Conservation (phyloP, 306 rosid genomes). For the Myrica gale region DNA sequence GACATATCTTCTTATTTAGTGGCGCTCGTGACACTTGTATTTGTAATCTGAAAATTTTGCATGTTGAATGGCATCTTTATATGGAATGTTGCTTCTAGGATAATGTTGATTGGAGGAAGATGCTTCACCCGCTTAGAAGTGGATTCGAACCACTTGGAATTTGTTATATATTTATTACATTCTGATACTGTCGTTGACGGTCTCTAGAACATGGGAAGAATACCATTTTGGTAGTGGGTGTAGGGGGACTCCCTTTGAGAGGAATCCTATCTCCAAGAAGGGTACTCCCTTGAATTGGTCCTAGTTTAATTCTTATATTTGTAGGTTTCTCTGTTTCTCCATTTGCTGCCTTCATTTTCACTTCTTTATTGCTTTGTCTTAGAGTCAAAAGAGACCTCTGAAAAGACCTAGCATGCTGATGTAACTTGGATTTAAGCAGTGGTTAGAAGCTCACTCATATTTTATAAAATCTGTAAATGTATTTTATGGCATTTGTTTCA, state of each 20-base stretch:
- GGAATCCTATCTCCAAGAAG: not conserved
- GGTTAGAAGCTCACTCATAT: not conserved
- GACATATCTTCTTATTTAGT: not conserved
- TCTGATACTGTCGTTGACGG: not conserved
- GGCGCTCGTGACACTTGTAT: not conserved
- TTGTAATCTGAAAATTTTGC: not conserved
- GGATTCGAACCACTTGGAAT: not conserved
- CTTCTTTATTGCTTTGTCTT: not conserved
- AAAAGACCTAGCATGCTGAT: not conserved
- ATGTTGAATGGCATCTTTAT: conserved; percentile 3
- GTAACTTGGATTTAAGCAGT: not conserved
- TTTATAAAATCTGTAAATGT: conserved; percentile 3
- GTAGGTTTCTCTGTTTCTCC: not conserved
- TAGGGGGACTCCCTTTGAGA: too few species aligned
- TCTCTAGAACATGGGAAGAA: too few species aligned
- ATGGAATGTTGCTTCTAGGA: not conserved
- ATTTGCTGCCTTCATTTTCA: not conserved
- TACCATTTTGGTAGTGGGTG: too few species aligned
- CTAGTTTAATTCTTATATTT: not conserved
- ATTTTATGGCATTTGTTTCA: not conserved
- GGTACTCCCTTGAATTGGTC: not conserved
- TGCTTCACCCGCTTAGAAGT: too few species aligned
- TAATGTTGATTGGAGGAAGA: not conserved
- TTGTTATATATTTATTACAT: not conserved
- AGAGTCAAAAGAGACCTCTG: not conserved